Conservation (phyloP, 352 stramenopile genomes). For the Phytophthora tentaculata region DNA sequence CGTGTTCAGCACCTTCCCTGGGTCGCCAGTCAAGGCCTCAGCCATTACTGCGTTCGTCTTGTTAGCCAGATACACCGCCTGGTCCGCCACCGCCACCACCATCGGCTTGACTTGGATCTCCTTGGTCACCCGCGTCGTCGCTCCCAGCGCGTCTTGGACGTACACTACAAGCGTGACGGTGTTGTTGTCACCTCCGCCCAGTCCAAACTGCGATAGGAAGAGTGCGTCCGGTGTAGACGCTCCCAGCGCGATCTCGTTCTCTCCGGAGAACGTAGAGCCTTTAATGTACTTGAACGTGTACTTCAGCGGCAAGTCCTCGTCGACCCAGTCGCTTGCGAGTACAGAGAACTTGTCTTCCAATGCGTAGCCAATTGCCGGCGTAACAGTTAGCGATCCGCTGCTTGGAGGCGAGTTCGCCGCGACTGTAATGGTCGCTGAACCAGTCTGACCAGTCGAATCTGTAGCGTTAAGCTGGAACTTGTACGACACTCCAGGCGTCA, state of each 20-base stretch:
- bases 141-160: conserved; percentile 60
- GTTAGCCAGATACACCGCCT: conserved; percentile 59
- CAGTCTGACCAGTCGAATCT: conserved; percentile 46
- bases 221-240: conserved; percentile 58
- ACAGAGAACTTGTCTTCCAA: conserved; percentile 64
- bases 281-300: conserved; percentile 85
- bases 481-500: conserved; percentile 54
- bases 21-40: conserved; percentile 57
- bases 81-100: conserved; percentile 45
- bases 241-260: conserved; percentile 57
- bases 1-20: conserved; percentile 61
- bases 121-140: conserved; percentile 49
- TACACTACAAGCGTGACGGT: conserved; percentile 74
- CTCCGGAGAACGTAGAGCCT: conserved; percentile 50
- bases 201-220: conserved; percentile 56
- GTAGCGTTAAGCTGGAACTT: conserved; percentile 56
- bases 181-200: conserved; percentile 62
- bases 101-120: conserved; percentile 61
- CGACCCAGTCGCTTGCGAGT: conserved; percentile 64
- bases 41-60: conserved; percentile 61
- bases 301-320: conserved; percentile 65
- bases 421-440: conserved; percentile 52
- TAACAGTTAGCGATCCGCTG: conserved; percentile 51
- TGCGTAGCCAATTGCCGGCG: conserved; percentile 49
- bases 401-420: conserved; percentile 58